Evolutionary conservation across 441 rosid species (phyloP).

Genomic region (Iberis amara): DNA sequence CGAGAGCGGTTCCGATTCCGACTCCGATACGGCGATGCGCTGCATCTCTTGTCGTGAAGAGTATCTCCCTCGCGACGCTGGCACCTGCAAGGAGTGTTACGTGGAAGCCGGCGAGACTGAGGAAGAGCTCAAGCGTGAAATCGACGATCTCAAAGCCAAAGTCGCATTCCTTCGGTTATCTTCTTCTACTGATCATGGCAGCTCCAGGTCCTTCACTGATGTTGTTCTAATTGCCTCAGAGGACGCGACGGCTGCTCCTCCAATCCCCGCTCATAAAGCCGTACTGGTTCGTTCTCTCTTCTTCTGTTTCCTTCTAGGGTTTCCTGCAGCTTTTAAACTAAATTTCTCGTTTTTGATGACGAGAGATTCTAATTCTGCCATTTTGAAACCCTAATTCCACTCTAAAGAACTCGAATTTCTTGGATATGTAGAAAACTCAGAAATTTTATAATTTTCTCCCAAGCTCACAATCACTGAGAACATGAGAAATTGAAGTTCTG

Average conservation of each 20-base stretch:
- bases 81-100: conserved; percentile 91
- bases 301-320: background rate
- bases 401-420: background rate
- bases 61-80: conserved; percentile 51
- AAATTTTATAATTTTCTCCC: no score
- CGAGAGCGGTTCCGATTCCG: conserved; percentile 30
- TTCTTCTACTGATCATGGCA: conserved; percentile 41
- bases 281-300: conserved; percentile 50
- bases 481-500: no score
- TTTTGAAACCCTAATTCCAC: background rate
- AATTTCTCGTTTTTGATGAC: background rate
- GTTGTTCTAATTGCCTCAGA: conserved; percentile 62
- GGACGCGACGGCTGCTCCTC: conserved; percentile 28
- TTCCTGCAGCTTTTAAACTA: background rate
- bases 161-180: conserved; percentile 56
- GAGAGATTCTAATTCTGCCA: no score
- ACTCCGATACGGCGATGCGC: conserved; percentile 42
- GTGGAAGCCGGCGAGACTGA: conserved; percentile 86
- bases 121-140: conserved; percentile 80
- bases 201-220: conserved; percentile 45
- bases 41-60: conserved; percentile 70
- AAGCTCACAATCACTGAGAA: no score
- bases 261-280: conserved; percentile 58
- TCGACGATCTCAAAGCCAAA: conserved; percentile 71
- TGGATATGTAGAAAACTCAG: background rate